Conservation (phyloP, 1,139 yeast genomes). For the Yamadazyma membranifaciens region DNA sequence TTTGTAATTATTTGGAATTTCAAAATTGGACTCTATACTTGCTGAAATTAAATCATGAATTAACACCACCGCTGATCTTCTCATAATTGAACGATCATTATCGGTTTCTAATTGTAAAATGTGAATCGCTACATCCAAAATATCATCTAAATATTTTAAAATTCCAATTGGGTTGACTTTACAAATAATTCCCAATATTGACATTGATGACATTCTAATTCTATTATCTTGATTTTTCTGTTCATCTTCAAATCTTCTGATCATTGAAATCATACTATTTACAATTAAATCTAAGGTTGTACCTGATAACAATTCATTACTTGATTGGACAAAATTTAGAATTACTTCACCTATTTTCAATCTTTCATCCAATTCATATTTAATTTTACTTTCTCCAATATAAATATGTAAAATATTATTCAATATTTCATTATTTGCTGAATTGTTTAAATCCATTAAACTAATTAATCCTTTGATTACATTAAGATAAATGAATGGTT, state of each 20-base stretch:
- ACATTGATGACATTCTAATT: slow-evolving; percentile 82
- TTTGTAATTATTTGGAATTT: slow-evolving; percentile 50
- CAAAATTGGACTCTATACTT: slow-evolving; percentile 40
- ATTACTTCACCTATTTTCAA: slow-evolving; percentile 81
- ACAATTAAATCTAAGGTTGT: slow-evolving; percentile 26
- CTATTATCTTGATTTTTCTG: slow-evolving; percentile 47
- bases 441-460: slow-evolving; percentile 47
- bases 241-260: slow-evolving; percentile 30
- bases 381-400: slow-evolving; percentile 21
- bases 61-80: slow-evolving; percentile 73
- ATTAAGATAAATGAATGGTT: slow-evolving; percentile 83
- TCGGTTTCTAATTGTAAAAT: slow-evolving; percentile 58
- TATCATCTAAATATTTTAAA: slow-evolving; percentile 45
- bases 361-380: slow-evolving; percentile 55
- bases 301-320: slow-evolving; percentile 50
- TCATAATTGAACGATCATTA: slow-evolving; percentile 51
- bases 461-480: slow-evolving; percentile 75
- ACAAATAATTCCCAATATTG: slow-evolving; percentile 70
- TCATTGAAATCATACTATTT: slow-evolving; percentile 34
- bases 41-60: slow-evolving; percentile 61
- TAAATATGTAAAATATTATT: slow-evolving; percentile 44
- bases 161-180: slow-evolving; percentile 59
- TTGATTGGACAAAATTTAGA: slow-evolving; percentile 51
- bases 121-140: slow-evolving; percentile 75
- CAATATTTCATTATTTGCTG: slow-evolving; percentile 27